Conservation (phyloP, 371 early-diverging fungal genomes). For the Syncephalastrum monosporum region DNA sequence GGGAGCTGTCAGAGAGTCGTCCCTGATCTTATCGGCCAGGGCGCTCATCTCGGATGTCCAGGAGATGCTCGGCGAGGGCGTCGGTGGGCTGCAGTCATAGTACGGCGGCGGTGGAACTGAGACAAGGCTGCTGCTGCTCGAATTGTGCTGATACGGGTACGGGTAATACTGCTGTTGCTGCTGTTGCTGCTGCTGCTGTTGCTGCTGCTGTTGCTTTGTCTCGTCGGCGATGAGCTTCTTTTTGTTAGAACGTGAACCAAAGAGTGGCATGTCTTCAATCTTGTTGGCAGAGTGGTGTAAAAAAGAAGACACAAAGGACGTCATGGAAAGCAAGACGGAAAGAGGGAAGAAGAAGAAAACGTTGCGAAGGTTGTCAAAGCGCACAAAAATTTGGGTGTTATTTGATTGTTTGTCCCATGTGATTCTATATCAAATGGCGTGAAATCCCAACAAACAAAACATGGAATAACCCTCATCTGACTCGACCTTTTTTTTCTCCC, state of each 20-base stretch:
- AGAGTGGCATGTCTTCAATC: constrained; percentile 19
- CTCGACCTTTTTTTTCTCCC: too few relatives aligned
- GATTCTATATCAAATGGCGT: too few relatives aligned
- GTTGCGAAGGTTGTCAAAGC: not conserved
- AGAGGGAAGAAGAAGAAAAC: constrained; percentile 7
- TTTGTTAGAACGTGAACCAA: constrained; percentile 13
- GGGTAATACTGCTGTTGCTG: constrained; percentile 2
- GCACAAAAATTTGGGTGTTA: not conserved
- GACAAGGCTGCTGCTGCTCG: not conserved
- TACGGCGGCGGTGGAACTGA: constrained; percentile 2
- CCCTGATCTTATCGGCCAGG: constrained; percentile 33
- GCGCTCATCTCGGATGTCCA: constrained; percentile 44
- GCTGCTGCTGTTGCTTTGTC: constrained; percentile 4
- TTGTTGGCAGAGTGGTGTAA: constrained; percentile 27
- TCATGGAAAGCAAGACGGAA: constrained; percentile 15
- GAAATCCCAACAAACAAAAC: too few relatives aligned
- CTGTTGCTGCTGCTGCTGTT: too few relatives aligned
- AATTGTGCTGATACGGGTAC: too few relatives aligned
- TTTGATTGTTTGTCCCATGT: not conserved
- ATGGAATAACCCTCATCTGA: too few relatives aligned
- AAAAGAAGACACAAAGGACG: constrained; percentile 36
- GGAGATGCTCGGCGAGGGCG: constrained; percentile 32
- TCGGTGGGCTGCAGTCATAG: constrained; percentile 12
- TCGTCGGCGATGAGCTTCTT: constrained; percentile 10
- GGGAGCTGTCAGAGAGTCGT: constrained; percentile 20